A percentile compares a stretch with the other conserved stretches of the same genome.
Conservation (phyloP, 805 yeast genomes). For the Ogataea siamensis region DNA sequence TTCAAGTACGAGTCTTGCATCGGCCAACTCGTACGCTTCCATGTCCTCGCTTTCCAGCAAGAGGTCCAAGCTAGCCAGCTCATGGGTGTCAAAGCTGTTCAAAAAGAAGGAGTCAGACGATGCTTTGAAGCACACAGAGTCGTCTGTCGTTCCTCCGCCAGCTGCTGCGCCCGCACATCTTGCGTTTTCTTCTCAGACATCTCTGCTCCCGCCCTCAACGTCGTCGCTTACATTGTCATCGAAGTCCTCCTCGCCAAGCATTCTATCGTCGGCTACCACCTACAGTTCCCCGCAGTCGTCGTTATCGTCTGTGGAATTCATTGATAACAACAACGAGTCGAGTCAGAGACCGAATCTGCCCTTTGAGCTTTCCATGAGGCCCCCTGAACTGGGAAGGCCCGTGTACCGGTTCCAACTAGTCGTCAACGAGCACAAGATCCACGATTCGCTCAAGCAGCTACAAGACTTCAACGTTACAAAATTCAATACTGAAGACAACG, state of each 20-base stretch:
- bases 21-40: slow-evolving; percentile 12
- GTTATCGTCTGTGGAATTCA: slow-evolving; percentile 24
- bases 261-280: slow-evolving; percentile 25
- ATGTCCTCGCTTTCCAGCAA: slow-evolving; percentile 6
- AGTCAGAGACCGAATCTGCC: slow-evolving; percentile 29
- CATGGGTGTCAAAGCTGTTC: slow-evolving; percentile 30
- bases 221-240: slow-evolving; percentile 25
- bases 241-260: slow-evolving; percentile 32
- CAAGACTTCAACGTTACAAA: slow-evolving; percentile 17
- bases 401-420: slow-evolving; percentile 29
- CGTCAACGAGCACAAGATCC: slow-evolving; percentile 26
- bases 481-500: slow-evolving; percentile 10
- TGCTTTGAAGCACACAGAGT: slow-evolving; percentile 2
- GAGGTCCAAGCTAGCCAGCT: slow-evolving; percentile 16
- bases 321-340: slow-evolving; percentile 13
- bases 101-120: slow-evolving; percentile 18
- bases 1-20: slow-evolving; percentile 11
- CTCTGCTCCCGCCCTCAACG: slow-evolving; percentile 18
- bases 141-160: neutral
- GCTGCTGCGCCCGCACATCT: neutral
- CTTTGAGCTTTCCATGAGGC: slow-evolving; percentile 41
- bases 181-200: slow-evolving; percentile 4
- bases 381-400: slow-evolving; percentile 23
- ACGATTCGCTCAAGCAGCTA: slow-evolving; percentile 15
- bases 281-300: slow-evolving; percentile 33